Evolutionary conservation across 2,329 filamentous ascomycete species (phyloP).

Genomic region (Erysiphe neolycopersici): DNA sequence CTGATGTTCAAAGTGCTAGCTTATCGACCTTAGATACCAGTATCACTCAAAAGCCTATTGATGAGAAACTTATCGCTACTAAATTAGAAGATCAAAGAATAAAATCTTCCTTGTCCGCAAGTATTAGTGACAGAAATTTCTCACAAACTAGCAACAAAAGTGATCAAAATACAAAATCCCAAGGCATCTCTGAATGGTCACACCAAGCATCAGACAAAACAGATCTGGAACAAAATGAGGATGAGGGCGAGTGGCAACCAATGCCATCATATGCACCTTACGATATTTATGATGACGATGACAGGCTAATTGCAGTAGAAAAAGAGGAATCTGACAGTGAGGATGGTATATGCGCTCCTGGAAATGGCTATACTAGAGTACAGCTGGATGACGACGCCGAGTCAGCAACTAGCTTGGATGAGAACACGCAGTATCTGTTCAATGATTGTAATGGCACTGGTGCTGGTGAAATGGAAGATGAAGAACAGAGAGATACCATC

Average conservation of each 20-base stretch:
- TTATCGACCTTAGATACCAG: neutral
- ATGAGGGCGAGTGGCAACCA: conserved; percentile 59
- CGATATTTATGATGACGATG: conserved; percentile 88
- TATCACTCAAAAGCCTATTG: neutral
- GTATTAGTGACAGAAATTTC: neutral
- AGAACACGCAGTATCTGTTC: conserved; percentile 90
- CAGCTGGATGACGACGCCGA: conserved; percentile 83
- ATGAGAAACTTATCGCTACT: neutral
- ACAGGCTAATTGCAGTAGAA: conserved; percentile 62
- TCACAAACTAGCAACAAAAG: neutral
- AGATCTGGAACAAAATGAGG: conserved; percentile 23
- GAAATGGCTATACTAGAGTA: conserved; percentile 89
- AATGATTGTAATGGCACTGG: conserved; percentile 36
- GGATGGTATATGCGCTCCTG: conserved; percentile 60
- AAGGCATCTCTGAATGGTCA: conserved; percentile 50
- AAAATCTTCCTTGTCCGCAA: neutral
- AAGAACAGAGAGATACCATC: conserved; percentile 62
- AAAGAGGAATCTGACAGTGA: conserved; percentile 41
- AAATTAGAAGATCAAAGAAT: neutral
- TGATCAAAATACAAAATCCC: conserved; percentile 1
- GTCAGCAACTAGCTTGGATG: conserved; percentile 86
- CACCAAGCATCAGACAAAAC: conserved; percentile 50
- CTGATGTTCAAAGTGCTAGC: neutral
- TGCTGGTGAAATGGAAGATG: conserved; percentile 37
- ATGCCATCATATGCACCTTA: conserved; percentile 89